Base-by-base conservation (phyloP, 2,329 filamentous ascomycete species). In the Colletotrichum sp. region DNA sequence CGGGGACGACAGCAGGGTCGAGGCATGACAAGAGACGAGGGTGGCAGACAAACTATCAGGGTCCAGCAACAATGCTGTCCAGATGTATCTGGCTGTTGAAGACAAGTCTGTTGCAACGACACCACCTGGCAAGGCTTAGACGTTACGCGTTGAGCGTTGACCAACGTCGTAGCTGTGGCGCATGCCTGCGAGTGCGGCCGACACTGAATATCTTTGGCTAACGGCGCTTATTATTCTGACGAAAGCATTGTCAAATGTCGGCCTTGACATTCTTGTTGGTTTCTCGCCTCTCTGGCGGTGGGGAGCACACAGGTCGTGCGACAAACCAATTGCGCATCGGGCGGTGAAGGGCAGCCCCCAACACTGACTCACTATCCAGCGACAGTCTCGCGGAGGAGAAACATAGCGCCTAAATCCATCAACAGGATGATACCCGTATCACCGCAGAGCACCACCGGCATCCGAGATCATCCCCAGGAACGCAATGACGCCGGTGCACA, bases 81-180 rank as follows among this genome's bases (percentile, higher is more conserved):
- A 61, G 30, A 67, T 71, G 16, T 21, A 48, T 24, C 18, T 52
- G 18, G 26, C 6, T 28, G 58, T 6, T 26, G 21, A 67, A 65
- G 61, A 24, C 18, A 26, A 75, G 12, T n/a, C 52, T 75, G 69
- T 61, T 75, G 63, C 68, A 55, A 72, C 68, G 61, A 43, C 68
- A 65, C 65, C 36, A 60, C 55, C 43, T 32, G 7, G 34, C 43
- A 61, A 74, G 57, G 71, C 43, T 70, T 48, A 24, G 32, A 6
- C 48, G 63, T 72, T n/a, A 43, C 52, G 57, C 15, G 18, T 18
- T 63, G 55, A 32, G 57, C 18, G 18, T n/a, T 63, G 55, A 32
- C 34, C 24, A n/a, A 55, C n/a, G 55, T 26, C 34, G 18, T 28
- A n/a, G 67, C 26, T 36, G 60, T 66, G 61, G 72, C 61, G 67